Evolutionary conservation across 2,329 filamentous ascomycete species (phyloP).

Genomic region (Xylariaceae sp.): DNA sequence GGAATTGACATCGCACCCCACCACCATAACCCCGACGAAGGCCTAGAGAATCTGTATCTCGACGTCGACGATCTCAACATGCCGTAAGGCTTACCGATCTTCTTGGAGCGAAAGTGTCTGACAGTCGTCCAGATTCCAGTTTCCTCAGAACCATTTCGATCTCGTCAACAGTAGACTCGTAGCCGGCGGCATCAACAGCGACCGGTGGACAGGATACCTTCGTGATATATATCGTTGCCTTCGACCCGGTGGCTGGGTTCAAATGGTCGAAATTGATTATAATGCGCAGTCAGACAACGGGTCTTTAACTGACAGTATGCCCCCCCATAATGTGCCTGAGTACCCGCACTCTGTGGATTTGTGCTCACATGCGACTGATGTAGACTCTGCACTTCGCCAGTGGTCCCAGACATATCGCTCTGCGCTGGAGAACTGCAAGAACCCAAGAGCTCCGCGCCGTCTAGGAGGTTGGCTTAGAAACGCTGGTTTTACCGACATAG

Average conservation of each 20-base stretch:
- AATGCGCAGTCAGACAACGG: constrained; percentile 84
- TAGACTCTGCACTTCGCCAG: constrained; percentile 58
- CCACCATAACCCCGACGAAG: constrained; percentile 50
- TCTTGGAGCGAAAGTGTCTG: constrained; percentile 6
- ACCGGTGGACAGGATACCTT: constrained; percentile 71
- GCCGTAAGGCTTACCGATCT: constrained; percentile 36
- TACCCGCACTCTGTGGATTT: neutral
- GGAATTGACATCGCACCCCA: constrained; percentile 68
- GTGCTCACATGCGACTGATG: constrained; percentile 27
- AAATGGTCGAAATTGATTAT: constrained; percentile 83
- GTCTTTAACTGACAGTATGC: constrained; percentile 58
- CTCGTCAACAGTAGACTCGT: constrained; percentile 75
- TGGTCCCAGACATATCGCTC: constrained; percentile 64
- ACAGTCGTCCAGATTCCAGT: constrained; percentile 34
- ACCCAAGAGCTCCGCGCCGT: constrained; percentile 58
- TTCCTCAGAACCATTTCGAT: constrained; percentile 68
- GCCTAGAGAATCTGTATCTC: constrained; percentile 61
- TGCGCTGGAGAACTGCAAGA: constrained; percentile 56
- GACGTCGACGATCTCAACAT: constrained; percentile 69
- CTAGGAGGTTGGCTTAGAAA: constrained; percentile 53
- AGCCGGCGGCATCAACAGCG: constrained; percentile 63
- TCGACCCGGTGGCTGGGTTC: constrained; percentile 74
- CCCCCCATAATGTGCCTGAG: neutral
- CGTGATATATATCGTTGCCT: constrained; percentile 68
- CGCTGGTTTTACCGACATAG: constrained; percentile 64